Conservation (phyloP, 305 asterid species). For the Ilex paraguariensis region DNA sequence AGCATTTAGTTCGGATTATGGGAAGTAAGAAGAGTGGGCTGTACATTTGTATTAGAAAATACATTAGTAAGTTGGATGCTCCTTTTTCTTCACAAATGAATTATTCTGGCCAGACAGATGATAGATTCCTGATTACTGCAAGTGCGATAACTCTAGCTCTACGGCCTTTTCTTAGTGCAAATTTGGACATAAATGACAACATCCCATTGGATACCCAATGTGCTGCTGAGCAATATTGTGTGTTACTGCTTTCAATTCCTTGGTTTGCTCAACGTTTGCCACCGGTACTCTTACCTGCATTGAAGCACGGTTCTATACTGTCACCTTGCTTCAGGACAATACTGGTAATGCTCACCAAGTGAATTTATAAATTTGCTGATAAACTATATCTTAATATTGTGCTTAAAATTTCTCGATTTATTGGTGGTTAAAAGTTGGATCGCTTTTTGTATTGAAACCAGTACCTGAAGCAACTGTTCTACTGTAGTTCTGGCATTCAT, state of each 20-base stretch:
- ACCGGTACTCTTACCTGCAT: conserved; percentile 72
- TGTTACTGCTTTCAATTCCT: conserved; percentile 73
- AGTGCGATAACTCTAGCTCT: conserved; percentile 83
- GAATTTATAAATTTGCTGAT: background rate
- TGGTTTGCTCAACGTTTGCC: conserved; percentile 89
- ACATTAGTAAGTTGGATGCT: conserved; percentile 55
- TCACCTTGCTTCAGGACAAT: conserved; percentile 70
- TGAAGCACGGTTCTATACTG: conserved; percentile 76
- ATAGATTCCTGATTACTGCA: conserved; percentile 66
- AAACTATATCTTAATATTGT: too few relatives aligned
- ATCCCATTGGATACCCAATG: conserved; percentile 34
- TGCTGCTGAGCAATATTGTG: conserved; percentile 67
- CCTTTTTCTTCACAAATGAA: conserved; percentile 40
- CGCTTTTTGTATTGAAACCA: background rate
- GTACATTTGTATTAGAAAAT: conserved; percentile 60
- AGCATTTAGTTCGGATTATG: conserved; percentile 50
- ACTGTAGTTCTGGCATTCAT: background rate
- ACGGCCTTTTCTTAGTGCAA: conserved; percentile 67
- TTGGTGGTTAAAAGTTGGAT: background rate
- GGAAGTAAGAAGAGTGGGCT: conserved; percentile 61
- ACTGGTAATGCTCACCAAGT: conserved; percentile 62
- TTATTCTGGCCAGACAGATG: conserved; percentile 50
- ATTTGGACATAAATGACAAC: conserved; percentile 32
- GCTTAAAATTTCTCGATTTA: too few relatives aligned
- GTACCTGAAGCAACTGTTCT: background rate